Percentiles rank a stretch among this genome's conserved stretches.
These are phyloP conservation scores for Xylaria sp. DNA, from an alignment of 2,329 filamentous ascomycete species.

Conservation along the genomic window DNA sequence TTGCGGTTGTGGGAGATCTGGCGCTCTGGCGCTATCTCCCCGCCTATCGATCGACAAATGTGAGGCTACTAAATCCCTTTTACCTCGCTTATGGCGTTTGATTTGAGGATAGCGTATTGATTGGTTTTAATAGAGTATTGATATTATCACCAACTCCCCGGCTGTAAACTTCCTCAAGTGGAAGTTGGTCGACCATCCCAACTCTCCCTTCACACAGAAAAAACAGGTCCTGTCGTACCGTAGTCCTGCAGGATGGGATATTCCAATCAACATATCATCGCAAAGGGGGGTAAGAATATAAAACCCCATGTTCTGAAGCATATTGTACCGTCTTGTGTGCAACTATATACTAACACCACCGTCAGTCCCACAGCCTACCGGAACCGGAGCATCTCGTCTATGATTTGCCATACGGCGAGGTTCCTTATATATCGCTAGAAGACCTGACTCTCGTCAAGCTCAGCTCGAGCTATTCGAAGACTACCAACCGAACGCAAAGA, in stretches of 20 bases:
- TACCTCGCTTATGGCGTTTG: not conserved
- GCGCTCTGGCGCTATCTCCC: constrained; percentile 46
- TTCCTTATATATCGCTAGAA: constrained; percentile 44
- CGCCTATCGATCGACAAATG: constrained; percentile 41
- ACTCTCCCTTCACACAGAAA: constrained; percentile 42
- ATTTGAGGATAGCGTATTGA: not conserved
- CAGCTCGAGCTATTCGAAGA: constrained; percentile 36
- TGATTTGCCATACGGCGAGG: constrained; percentile 39
- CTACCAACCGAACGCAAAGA: constrained; percentile 38
- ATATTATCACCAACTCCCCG: constrained; percentile 45
- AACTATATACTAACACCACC: constrained; percentile 3
- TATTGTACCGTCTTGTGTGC: not conserved
- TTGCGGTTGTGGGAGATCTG: constrained; percentile 46
- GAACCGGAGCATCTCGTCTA: constrained; percentile 38
- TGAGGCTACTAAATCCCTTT: constrained; percentile 29
- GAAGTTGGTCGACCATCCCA: constrained; percentile 41
- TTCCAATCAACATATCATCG: constrained; percentile 43
- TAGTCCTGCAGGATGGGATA: constrained; percentile 36
- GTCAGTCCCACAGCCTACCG: constrained; percentile 43
- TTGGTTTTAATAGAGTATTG: constrained; percentile 40
- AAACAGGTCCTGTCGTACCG: constrained; percentile 42
- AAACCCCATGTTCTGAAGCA: not conserved
- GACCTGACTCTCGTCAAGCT: constrained; percentile 47
- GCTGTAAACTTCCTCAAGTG: constrained; percentile 41
- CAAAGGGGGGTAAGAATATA: constrained; percentile 44